These are phyloP conservation scores for Pulicaria dysenterica DNA, from an alignment of 129 eudicot genomes.

Conservation along the genomic window DNA sequence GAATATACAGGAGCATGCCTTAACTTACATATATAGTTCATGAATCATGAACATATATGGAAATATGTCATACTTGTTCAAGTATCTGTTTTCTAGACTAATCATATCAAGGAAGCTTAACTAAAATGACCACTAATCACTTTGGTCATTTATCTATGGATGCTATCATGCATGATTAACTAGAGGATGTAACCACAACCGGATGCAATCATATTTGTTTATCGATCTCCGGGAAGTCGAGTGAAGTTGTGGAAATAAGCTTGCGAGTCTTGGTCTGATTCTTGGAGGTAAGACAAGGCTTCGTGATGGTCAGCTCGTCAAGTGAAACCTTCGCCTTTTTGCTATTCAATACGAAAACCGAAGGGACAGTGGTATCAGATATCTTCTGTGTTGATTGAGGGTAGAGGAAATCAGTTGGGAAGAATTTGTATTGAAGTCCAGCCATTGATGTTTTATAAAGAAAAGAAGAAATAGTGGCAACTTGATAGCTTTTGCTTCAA, in stretches of 20 bases:
- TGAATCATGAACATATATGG: no score
- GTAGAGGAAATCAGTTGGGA: constrained; percentile 40
- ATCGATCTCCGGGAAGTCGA: constrained; percentile 6
- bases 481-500: constrained; percentile 6
- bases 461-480: constrained; percentile 2
- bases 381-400: constrained; percentile 19
- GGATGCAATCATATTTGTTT: constrained; percentile 3
- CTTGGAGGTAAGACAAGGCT: constrained; percentile 8
- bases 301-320: constrained; percentile 17
- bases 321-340: constrained; percentile 11
- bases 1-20: no score
- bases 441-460: constrained; percentile 29
- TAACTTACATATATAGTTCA: no score
- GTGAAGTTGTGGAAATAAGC: constrained; percentile 5
- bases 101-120: no score
- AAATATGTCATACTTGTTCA: no score
- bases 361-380: constrained; percentile 13
- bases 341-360: constrained; percentile 14
- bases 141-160: no score
- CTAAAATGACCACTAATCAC: no score
- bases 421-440: constrained; percentile 43
- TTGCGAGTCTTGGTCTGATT: constrained; percentile 21
- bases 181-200: background rate
- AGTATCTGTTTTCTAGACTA: no score
- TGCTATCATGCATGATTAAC: no score